Conservation (phyloP, 306 rosid species). For the Dryas drummondii region DNA sequence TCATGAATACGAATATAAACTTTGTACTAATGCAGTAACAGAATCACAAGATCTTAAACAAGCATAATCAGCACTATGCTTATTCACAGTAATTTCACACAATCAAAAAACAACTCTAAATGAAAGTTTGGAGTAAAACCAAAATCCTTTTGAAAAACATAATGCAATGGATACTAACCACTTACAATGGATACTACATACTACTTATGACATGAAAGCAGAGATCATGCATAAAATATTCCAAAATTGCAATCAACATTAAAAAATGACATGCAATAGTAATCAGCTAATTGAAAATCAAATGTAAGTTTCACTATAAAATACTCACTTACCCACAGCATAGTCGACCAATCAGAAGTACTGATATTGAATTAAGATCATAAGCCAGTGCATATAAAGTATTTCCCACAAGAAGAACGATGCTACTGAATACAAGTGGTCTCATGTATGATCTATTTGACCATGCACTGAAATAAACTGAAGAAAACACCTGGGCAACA, state of each 20-base stretch:
- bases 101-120: too few species aligned
- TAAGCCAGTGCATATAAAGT: constrained; percentile 80
- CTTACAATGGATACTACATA: neutral
- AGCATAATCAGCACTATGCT: neutral
- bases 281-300: neutral
- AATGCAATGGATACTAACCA: neutral
- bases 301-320: neutral
- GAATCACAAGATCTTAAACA: neutral
- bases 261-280: neutral
- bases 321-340: constrained; percentile 70
- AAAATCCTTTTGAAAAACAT: neutral
- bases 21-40: neutral
- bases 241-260: neutral
- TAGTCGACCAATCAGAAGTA: constrained; percentile 84
- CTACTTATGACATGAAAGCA: neutral
- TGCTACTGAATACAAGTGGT: constrained; percentile 90
- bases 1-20: neutral
- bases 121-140: too few species aligned
- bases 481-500: constrained; percentile 86
- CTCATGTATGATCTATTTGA: constrained; percentile 82
- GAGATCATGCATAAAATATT: neutral
- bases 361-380: constrained; percentile 64
- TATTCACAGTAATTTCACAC: neutral
- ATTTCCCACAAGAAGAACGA: constrained; percentile 70
- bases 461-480: constrained; percentile 95